Percentiles rank a stretch among this genome's conserved stretches.
phyloP scores from a whole-genome alignment of 345 rosid species.

The Sisymbrium altissimum region DNA sequence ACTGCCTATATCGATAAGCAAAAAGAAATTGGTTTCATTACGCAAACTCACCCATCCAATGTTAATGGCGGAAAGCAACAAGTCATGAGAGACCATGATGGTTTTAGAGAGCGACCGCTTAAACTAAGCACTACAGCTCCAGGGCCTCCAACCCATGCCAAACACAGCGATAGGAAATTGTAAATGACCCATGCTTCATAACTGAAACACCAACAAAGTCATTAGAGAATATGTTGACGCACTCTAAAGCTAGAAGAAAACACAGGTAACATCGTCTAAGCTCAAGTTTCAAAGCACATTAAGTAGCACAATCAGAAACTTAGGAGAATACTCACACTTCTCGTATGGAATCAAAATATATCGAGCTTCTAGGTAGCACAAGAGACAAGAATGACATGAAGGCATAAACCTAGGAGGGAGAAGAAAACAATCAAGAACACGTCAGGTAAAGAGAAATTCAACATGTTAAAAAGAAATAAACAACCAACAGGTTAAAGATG shows the following conservation, averaged over 20 bases:
- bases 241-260: neutral
- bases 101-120: slow-evolving; percentile 77
- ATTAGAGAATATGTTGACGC: neutral
- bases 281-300: neutral
- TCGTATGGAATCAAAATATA: slow-evolving; percentile 88
- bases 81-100: slow-evolving; percentile 80
- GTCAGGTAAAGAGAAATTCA: neutral
- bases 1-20: neutral
- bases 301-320: neutral
- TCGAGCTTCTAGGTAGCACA: slow-evolving; percentile 65
- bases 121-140: slow-evolving; percentile 94
- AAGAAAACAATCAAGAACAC: neutral
- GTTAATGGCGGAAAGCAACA: slow-evolving; percentile 84
- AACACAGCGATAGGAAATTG: slow-evolving; percentile 80
- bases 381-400: slow-evolving; percentile 87
- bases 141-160: slow-evolving; percentile 99
- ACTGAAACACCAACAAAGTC: slow-evolving; percentile 45
- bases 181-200: slow-evolving; percentile 99
- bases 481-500: neutral
- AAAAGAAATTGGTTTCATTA: neutral
- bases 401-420: slow-evolving; percentile 65
- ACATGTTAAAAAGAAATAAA: neutral
- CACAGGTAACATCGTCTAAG: neutral
- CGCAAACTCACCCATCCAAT: slow-evolving; percentile 72
- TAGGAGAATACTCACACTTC: slow-evolving; percentile 71